Percentiles rank a stretch among this genome's conserved stretches.
phyloP scores from a whole-genome alignment of 2,329 filamentous ascomycete genomes.

The Fusarium penzigii region DNA sequence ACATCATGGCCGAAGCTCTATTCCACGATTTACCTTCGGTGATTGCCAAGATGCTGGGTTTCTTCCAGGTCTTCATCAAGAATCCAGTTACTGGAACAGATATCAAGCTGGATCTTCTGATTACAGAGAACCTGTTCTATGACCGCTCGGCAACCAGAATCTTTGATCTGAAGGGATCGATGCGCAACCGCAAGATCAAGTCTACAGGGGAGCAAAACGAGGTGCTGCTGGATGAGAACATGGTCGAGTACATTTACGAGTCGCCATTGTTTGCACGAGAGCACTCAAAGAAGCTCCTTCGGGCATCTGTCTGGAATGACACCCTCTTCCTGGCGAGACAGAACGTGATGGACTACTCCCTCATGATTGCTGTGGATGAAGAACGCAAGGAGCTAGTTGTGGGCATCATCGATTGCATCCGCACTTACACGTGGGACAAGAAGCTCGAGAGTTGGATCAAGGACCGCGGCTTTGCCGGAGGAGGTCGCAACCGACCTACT shows the following conservation, averaged over 20 bases:
- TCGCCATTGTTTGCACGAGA: slow-evolving; percentile 93
- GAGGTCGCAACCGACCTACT: slow-evolving; percentile 81
- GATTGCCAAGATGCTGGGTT: slow-evolving; percentile 98
- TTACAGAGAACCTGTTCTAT: slow-evolving; percentile 99
- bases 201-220: slow-evolving; percentile 95
- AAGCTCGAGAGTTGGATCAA: slow-evolving; percentile 99
- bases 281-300: slow-evolving; percentile 90
- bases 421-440: slow-evolving; percentile 99
- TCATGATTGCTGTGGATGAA: slow-evolving; percentile 98
- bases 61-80: slow-evolving; percentile 97
- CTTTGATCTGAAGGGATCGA: slow-evolving; percentile 95
- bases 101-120: slow-evolving; percentile 88
- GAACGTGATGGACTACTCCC: slow-evolving; percentile 98
- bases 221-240: slow-evolving; percentile 95
- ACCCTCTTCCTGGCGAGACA: slow-evolving; percentile 92
- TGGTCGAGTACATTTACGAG: slow-evolving; percentile 99
- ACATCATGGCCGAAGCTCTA: slow-evolving; percentile 92
- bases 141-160: slow-evolving; percentile 86
- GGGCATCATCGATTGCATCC: slow-evolving; percentile 97
- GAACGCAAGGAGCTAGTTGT: slow-evolving; percentile 87
- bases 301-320: slow-evolving; percentile 94
- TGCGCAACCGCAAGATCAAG: slow-evolving; percentile 97
- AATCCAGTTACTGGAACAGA: slow-evolving; percentile 89
- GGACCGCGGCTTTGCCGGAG: slow-evolving; percentile 80
- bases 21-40: slow-evolving; percentile 95